A percentile compares a stretch with the other conserved stretches of the same genome.
Conservation (phyloP, 176 grass and related monocot species). For the Musa schizocarpa region DNA sequence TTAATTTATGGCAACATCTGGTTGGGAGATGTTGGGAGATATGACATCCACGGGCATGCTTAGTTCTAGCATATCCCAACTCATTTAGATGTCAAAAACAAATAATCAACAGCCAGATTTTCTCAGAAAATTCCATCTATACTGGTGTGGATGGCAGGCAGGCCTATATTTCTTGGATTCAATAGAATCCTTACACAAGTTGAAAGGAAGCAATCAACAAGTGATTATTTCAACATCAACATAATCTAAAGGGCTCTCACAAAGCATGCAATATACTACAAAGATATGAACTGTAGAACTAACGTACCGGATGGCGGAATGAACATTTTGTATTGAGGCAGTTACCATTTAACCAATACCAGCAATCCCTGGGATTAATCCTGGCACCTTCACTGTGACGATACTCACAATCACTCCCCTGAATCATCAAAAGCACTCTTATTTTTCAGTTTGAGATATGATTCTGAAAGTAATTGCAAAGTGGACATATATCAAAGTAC, state of each 20-base stretch:
- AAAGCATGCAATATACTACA: background rate
- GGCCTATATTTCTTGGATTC: too few species aligned
- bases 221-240: too few species aligned
- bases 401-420: conserved; percentile 91
- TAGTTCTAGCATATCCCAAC: background rate
- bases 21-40: too few species aligned
- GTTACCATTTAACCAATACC: conserved; percentile 77
- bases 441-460: background rate
- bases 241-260: too few species aligned
- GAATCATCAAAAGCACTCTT: conserved; percentile 5
- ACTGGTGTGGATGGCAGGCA: too few species aligned
- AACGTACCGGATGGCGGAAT: conserved; percentile 79
- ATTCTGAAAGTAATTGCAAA: too few species aligned
- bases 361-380: conserved; percentile 89
- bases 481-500: background rate
- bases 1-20: background rate
- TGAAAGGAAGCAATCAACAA: too few species aligned
- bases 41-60: too few species aligned
- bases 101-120: background rate
- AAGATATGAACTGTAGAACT: background rate
- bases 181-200: too few species aligned
- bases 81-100: background rate
- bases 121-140: too few species aligned
- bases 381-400: conserved; percentile 89
- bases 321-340: conserved; percentile 89